Percentiles rank a stretch among this genome's conserved stretches.
phyloP scores from a whole-genome alignment of 2,329 filamentous ascomycete genomes.

The Fusarium pseudonygamai region DNA sequence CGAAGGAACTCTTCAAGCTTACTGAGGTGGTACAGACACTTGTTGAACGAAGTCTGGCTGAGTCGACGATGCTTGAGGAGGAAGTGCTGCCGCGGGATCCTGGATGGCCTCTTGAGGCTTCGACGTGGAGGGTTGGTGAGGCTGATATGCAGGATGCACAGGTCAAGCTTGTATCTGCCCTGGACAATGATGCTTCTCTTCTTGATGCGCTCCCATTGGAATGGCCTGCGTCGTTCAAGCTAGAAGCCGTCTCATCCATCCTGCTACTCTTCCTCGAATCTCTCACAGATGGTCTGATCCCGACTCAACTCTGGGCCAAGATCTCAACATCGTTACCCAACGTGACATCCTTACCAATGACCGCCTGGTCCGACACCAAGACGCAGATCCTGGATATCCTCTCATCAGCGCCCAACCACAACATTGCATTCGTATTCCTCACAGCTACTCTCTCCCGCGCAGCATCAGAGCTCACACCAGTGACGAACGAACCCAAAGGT shows the following conservation, averaged over 20 bases:
- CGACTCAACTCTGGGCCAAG: slow-evolving; percentile 73
- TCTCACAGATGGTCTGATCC: slow-evolving; percentile 82
- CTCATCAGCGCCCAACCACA: slow-evolving; percentile 77
- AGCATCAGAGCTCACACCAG: slow-evolving; percentile 58
- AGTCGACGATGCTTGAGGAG: slow-evolving; percentile 69
- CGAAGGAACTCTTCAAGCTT: slow-evolving; percentile 87
- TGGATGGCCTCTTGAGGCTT: slow-evolving; percentile 69
- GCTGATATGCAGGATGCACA: slow-evolving; percentile 44
- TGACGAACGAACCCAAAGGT: slow-evolving; percentile 45
- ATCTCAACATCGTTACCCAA: slow-evolving; percentile 68
- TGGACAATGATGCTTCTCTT: slow-evolving; percentile 76
- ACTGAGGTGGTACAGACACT: slow-evolving; percentile 78
- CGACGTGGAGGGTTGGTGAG: slow-evolving; percentile 45
- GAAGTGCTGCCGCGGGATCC: slow-evolving; percentile 60
- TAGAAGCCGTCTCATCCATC: slow-evolving; percentile 78
- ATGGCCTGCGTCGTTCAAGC: slow-evolving; percentile 69
- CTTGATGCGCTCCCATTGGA: slow-evolving; percentile 70
- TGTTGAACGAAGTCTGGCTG: slow-evolving; percentile 66
- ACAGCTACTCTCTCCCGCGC: slow-evolving; percentile 75
- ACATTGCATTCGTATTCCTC: slow-evolving; percentile 89
- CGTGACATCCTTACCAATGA: slow-evolving; percentile 38
- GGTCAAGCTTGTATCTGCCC: slow-evolving; percentile 65
- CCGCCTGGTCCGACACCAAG: slow-evolving; percentile 55
- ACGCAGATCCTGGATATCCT: slow-evolving; percentile 76
- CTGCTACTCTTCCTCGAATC: slow-evolving; percentile 79